Base-by-base conservation (phyloP, 1,139 yeast genomes). In the Arxiozyma telluris region DNA sequence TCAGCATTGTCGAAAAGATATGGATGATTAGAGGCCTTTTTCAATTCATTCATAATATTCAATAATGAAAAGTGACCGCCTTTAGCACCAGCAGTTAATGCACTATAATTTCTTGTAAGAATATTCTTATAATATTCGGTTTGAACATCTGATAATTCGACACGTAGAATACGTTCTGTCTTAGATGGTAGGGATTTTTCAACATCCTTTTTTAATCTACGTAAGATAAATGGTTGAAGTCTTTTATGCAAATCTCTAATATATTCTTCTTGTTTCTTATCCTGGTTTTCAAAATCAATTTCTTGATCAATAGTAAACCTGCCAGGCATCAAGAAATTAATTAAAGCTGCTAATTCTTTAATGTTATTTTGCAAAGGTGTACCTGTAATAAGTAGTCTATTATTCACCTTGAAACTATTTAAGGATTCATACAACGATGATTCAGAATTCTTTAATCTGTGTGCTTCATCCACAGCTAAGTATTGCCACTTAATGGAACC, bases 381-480 rank as follows among this genome's bases (percentile, higher is more conserved):
- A 73, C 99, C 99, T 4, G 99, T 94, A 61, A 94, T 94, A 58
- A 94, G 78, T 56, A 94, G 74, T 61, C 98, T 77, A 70, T 94
- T 93, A 4, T 84, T 79, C 18, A 87, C 94, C 62, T 83, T 86
- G 72, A 94, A 90, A 62, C 87, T 87, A 61, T 77, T 80, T 57
- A 94, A 77, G 1, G 96, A 84, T 66, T 91, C 97, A 66, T 93
- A 93, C 50, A 94, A 74, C 0, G 98, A 91, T 41, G 95, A 85
- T 68, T 91, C 98, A 0, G 96, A 87, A 66, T 94, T 94, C 64
- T 94, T 94, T 65, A 94, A 77, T 65, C 98, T 80, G 73, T 94
- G 99, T 3, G 98, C 99, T 73, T 94, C 99, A 71, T 94, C 99
- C 44, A 94, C 98, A 1, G 98, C 98, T 64, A 94, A 72, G 66